Percentiles rank a stretch among this genome's conserved stretches.
Evolutionary conservation across 78 protist genomes (phyloP).

Genomic region (slime mould (Dictyostelium discoideum)): DNA sequence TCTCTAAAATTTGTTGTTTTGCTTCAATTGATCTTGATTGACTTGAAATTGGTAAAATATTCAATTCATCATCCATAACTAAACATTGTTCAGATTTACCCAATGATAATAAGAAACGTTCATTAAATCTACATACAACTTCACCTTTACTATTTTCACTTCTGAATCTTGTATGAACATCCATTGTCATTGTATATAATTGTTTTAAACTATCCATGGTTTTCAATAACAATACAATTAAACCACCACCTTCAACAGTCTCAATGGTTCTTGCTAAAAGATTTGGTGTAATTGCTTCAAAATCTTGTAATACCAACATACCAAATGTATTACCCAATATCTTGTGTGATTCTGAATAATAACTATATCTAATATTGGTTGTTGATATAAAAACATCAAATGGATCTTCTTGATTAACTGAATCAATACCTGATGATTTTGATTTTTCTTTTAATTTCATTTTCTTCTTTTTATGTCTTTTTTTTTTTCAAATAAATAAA

Average conservation of each 20-base stretch:
- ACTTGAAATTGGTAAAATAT: conserved; percentile 95
- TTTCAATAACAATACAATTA: conserved; percentile 93
- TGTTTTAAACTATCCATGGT: conserved; percentile 92
- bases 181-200: conserved; percentile 97
- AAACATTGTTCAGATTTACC: conserved; percentile 85
- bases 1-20: neutral
- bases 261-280: conserved; percentile 98
- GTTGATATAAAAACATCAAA: conserved; percentile 97
- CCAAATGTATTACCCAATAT: conserved; percentile 99
- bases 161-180: conserved; percentile 96
- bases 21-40: conserved; percentile 72
- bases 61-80: conserved; percentile 96
- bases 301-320: conserved; percentile 98
- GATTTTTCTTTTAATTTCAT: conserved; percentile 49
- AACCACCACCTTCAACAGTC: conserved; percentile 99
- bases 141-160: conserved; percentile 87
- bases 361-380: conserved; percentile 92
- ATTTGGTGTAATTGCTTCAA: conserved; percentile 99
- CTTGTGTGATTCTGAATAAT: conserved; percentile 98
- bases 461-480: conserved; percentile 59
- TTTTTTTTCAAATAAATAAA: neutral
- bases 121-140: conserved; percentile 98
- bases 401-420: conserved; percentile 87
- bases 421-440: conserved; percentile 52
- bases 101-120: conserved; percentile 98